Conservation (phyloP, 805 yeast species). For the Metahyphopichia silvanorum region DNA sequence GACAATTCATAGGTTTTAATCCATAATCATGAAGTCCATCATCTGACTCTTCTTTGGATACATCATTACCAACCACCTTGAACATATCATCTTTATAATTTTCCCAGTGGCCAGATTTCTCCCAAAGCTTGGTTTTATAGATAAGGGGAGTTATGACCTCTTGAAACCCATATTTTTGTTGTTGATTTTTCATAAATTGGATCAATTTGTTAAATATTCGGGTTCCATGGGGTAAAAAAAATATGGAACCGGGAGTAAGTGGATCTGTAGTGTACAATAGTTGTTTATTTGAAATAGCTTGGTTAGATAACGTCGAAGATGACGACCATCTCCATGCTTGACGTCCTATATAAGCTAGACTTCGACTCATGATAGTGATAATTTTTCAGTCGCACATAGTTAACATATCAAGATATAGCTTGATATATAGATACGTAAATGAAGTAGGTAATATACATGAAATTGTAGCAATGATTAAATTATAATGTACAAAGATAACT, state of each 20-base stretch:
- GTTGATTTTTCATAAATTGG: slow-evolving; percentile 82
- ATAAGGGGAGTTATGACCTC: slow-evolving; percentile 93
- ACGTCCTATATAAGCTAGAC: no score
- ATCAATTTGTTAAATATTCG: slow-evolving; percentile 76
- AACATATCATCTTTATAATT: slow-evolving; percentile 95
- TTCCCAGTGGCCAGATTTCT: slow-evolving; percentile 93
- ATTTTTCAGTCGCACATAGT: no score
- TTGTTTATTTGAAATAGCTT: slow-evolving; percentile 60
- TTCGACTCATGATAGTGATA: no score
- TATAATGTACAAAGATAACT: no score
- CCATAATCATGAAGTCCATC: slow-evolving; percentile 52
- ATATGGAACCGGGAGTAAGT: slow-evolving; percentile 85
- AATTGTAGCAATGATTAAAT: no score
- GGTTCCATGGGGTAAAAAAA: slow-evolving; percentile 92
- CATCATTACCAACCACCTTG: slow-evolving; percentile 63
- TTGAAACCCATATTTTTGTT: slow-evolving; percentile 74
- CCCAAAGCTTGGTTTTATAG: slow-evolving; percentile 81
- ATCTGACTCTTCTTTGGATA: slow-evolving; percentile 20
- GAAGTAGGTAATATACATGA: no score
- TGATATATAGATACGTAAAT: no score
- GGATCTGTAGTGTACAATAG: slow-evolving; percentile 76
- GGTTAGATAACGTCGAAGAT: slow-evolving; percentile 36
- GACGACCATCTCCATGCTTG: no score
- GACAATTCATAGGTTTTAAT: slow-evolving; percentile 93
- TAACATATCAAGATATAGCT: no score